A percentile compares a stretch with the other conserved stretches of the same genome.
Evolutionary conservation across 2,329 filamentous ascomycete genomes (phyloP).

Genomic region (Botrytis fabae): DNA sequence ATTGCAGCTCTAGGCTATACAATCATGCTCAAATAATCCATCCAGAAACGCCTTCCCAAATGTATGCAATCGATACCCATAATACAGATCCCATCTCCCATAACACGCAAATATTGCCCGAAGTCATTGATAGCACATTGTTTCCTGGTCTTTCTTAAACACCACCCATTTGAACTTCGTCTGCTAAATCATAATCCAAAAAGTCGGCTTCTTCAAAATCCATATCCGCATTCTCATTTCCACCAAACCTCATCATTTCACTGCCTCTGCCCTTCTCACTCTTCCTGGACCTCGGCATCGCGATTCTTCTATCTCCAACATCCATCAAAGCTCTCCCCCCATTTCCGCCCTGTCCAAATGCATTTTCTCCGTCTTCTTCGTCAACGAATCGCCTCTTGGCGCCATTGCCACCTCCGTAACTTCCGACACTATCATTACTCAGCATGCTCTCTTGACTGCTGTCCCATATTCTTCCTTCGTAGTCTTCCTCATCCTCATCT

Average conservation of each 20-base stretch:
- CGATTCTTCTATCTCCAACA: conserved; percentile 34
- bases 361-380: conserved; percentile 30
- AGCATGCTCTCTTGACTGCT: conserved; percentile 36
- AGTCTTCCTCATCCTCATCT: conserved; percentile 38
- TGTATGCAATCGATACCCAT: conserved; percentile 2
- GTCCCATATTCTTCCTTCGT: conserved; percentile 34
- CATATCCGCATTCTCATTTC: conserved; percentile 50
- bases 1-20: not conserved
- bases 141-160: conserved; percentile 24
- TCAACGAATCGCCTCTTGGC: conserved; percentile 36
- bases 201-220: conserved; percentile 72
- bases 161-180: conserved; percentile 40
- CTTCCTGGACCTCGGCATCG: conserved; percentile 31
- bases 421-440: conserved; percentile 27
- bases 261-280: conserved; percentile 31
- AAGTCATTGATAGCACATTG: not conserved
- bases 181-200: conserved; percentile 46
- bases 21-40: not conserved
- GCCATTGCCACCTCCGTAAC: conserved; percentile 11
- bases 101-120: not conserved
- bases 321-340: conserved; percentile 24
- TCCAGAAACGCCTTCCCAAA: conserved; percentile 8
- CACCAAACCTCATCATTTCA: conserved; percentile 28
- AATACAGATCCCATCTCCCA: not conserved
- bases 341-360: conserved; percentile 12